Percentiles rank a stretch among this genome's conserved stretches.
These are phyloP conservation scores for Debaryomyces sp. DNA, from an alignment of 1,139 yeast species.

Conservation along the genomic window DNA sequence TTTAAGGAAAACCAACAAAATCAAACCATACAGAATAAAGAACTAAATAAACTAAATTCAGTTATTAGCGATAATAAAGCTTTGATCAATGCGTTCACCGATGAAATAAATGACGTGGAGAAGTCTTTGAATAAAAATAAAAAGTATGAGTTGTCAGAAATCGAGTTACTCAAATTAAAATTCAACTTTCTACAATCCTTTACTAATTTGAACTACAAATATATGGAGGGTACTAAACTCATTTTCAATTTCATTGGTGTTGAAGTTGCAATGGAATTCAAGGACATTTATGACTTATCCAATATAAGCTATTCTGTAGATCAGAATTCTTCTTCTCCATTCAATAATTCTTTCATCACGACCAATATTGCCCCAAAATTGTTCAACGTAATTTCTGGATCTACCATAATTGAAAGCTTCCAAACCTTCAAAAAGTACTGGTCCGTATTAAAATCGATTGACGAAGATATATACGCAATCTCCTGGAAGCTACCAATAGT, in stretches of 20 bases:
- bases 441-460: conserved; percentile 24
- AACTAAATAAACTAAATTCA: conserved; percentile 16
- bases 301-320: conserved; percentile 9
- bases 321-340: not conserved
- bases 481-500: conserved; percentile 32
- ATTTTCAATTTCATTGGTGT: conserved; percentile 22
- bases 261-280: conserved; percentile 17
- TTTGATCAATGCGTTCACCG: conserved; percentile 21
- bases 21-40: conserved; percentile 10
- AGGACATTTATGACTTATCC: conserved; percentile 5
- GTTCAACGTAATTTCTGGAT: not conserved
- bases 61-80: conserved; percentile 14
- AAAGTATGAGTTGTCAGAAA: conserved; percentile 28
- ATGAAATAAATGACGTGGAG: conserved; percentile 19
- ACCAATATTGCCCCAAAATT: not conserved
- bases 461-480: conserved; percentile 29
- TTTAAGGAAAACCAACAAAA: conserved; percentile 12
- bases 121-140: conserved; percentile 21
- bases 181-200: conserved; percentile 26
- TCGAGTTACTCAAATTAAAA: conserved; percentile 24
- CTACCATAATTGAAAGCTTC: conserved; percentile 16
- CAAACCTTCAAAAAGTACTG: conserved; percentile 22
- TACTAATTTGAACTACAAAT: conserved; percentile 22
- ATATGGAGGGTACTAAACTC: conserved; percentile 13
- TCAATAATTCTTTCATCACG: not conserved